phyloP scores from a whole-genome alignment of 306 rosid genomes.

The Trichosanthes cucumerina region DNA sequence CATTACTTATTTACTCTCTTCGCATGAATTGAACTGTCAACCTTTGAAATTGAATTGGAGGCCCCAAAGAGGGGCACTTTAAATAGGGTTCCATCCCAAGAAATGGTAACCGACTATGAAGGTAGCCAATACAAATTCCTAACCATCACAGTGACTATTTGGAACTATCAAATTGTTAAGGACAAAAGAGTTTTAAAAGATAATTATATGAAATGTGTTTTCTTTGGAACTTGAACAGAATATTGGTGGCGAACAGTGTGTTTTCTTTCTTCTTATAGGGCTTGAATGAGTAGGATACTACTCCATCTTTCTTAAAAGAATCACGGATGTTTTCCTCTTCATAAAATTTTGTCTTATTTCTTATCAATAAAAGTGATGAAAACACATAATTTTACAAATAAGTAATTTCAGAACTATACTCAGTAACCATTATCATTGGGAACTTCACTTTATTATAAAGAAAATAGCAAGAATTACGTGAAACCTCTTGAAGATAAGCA shows the following conservation, averaged over 20 bases:
- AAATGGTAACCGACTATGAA: no score
- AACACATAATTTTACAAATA: background rate
- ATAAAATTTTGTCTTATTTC: background rate
- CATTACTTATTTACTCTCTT: background rate
- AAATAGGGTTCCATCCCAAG: no score
- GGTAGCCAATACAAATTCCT: no score
- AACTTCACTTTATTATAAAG: background rate
- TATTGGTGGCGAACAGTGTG: background rate
- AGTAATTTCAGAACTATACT: background rate
- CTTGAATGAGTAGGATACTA: background rate
- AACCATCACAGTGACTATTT: background rate
- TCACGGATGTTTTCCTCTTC: background rate
- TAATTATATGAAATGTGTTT: background rate
- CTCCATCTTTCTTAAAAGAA: background rate
- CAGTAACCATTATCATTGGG: background rate
- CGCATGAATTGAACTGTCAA: background rate
- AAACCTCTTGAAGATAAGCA: background rate
- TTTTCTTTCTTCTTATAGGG: background rate
- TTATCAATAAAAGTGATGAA: background rate
- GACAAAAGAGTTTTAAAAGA: background rate
- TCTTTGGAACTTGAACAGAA: background rate
- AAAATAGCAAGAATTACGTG: background rate
- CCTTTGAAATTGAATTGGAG: background rate
- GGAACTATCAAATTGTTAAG: background rate
- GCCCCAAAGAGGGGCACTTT: background rate